Percentiles rank a stretch among this genome's conserved stretches.
Evolutionary conservation across 2,329 filamentous ascomycete species (phyloP).

Genomic region (Tolypocladium ophioglossoides): DNA sequence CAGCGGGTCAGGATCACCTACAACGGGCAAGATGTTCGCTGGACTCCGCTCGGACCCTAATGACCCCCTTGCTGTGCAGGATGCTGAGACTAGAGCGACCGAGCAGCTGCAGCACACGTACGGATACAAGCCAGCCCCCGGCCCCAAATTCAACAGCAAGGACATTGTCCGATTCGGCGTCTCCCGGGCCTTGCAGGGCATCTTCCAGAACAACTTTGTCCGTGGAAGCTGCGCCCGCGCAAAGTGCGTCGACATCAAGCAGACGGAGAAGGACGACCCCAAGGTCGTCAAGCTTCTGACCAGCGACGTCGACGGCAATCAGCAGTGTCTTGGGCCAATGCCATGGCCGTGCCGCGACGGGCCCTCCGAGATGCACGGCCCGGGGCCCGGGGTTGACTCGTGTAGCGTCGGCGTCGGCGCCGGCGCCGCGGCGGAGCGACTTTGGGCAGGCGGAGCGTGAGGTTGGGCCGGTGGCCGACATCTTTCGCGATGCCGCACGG

Average conservation of each 20-base stretch:
- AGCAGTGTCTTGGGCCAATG: too few species aligned
- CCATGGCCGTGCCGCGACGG: background rate
- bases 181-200: conserved; percentile 47
- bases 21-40: conserved; percentile 31
- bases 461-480: background rate
- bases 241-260: conserved; percentile 51
- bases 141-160: conserved; percentile 33
- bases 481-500: background rate
- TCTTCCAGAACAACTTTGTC: conserved; percentile 63
- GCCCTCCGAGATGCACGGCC: background rate
- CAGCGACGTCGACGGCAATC: conserved; percentile 53
- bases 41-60: background rate
- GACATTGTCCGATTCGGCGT: conserved; percentile 46
- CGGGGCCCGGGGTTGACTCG: background rate
- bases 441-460: background rate
- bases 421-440: background rate
- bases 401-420: background rate
- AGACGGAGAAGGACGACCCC: conserved; percentile 42
- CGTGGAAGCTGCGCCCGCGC: conserved; percentile 66
- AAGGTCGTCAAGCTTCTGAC: conserved; percentile 49
- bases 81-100: conserved; percentile 20
- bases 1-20: conserved; percentile 43
- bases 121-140: conserved; percentile 29
- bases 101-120: background rate
- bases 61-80: background rate